Evolutionary conservation across 441 rosid genomes (phyloP).

Genomic region (Geranium incanum): DNA sequence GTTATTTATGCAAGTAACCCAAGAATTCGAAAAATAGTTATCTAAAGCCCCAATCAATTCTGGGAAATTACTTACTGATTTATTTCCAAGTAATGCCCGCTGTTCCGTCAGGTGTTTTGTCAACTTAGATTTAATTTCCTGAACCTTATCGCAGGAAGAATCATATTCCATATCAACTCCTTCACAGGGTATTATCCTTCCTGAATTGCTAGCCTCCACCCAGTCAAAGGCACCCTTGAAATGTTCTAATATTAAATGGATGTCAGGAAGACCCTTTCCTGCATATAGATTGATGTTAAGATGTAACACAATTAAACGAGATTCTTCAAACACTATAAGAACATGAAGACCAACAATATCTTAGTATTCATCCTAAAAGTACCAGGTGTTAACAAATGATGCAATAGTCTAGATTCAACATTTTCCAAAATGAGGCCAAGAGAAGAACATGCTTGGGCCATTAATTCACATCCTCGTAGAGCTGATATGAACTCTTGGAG

Average conservation of each 20-base stretch:
- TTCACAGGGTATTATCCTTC: slow-evolving; percentile 81
- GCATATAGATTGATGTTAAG: slow-evolving; percentile 26
- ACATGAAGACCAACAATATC: neutral
- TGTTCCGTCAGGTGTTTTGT: slow-evolving; percentile 79
- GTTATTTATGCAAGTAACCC: slow-evolving; percentile 21
- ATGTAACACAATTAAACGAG: slow-evolving; percentile 9
- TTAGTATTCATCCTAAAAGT: slow-evolving; percentile 19
- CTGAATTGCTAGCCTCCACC: slow-evolving; percentile 82
- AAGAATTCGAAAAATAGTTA: slow-evolving; percentile 8
- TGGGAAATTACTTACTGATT: slow-evolving; percentile 49
- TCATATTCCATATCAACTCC: slow-evolving; percentile 83
- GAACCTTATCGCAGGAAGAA: slow-evolving; percentile 48
- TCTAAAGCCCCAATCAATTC: slow-evolving; percentile 21
- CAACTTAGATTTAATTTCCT: slow-evolving; percentile 58
- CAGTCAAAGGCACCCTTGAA: slow-evolving; percentile 94
- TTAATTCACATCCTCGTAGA: slow-evolving; percentile 77
- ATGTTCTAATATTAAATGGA: slow-evolving; percentile 51
- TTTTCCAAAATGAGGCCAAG: slow-evolving; percentile 60
- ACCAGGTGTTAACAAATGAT: slow-evolving; percentile 73
- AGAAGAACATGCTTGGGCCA: slow-evolving; percentile 71
- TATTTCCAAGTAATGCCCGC: slow-evolving; percentile 65
- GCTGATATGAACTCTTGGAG: slow-evolving; percentile 84
- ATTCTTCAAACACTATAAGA: neutral
- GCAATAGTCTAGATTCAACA: slow-evolving; percentile 55
- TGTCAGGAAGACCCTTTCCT: slow-evolving; percentile 69